Conservation (phyloP, 1,139 yeast genomes). For the Fermentozyma sake region DNA sequence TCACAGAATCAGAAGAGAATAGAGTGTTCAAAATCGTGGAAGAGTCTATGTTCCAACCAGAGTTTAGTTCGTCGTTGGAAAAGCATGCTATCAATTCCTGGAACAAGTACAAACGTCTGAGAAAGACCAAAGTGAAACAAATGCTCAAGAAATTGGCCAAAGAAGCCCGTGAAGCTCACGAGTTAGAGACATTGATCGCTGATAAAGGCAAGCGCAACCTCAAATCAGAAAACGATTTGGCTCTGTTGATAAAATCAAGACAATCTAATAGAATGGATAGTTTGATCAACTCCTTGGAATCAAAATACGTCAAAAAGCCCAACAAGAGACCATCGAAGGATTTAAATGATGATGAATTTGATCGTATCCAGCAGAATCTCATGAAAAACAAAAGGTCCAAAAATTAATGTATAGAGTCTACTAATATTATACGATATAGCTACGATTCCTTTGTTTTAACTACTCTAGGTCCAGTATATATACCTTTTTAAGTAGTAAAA, state of each 20-base stretch:
- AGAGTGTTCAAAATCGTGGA: constrained; percentile 55
- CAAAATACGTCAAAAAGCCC: constrained; percentile 45
- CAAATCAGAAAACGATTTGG: constrained; percentile 41
- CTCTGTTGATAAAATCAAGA: constrained; percentile 46
- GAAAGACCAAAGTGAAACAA: constrained; percentile 44
- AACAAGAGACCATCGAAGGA: constrained; percentile 32
- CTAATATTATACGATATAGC: not conserved
- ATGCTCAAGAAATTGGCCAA: constrained; percentile 43
- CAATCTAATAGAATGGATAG: constrained; percentile 41
- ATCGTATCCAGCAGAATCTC: constrained; percentile 25
- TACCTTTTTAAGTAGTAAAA: too few species aligned
- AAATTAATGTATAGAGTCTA: not conserved
- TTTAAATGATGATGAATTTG: constrained; percentile 42
- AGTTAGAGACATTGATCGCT: constrained; percentile 48
- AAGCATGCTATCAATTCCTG: constrained; percentile 36
- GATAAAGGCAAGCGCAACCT: constrained; percentile 26
- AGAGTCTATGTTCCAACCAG: constrained; percentile 31
- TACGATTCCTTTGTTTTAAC: too few species aligned
- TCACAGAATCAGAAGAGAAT: constrained; percentile 54
- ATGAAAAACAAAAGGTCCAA: constrained; percentile 7
- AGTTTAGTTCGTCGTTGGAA: too few species aligned
- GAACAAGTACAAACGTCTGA: constrained; percentile 47
- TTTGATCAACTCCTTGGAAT: constrained; percentile 48
- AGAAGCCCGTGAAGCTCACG: constrained; percentile 70
- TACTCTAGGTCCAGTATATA: too few species aligned